Evolutionary conservation across 2,329 filamentous ascomycete genomes (phyloP), one percentile per base, ranked within the genome.

Genomic region (Paecilomyces variotii): DNA sequence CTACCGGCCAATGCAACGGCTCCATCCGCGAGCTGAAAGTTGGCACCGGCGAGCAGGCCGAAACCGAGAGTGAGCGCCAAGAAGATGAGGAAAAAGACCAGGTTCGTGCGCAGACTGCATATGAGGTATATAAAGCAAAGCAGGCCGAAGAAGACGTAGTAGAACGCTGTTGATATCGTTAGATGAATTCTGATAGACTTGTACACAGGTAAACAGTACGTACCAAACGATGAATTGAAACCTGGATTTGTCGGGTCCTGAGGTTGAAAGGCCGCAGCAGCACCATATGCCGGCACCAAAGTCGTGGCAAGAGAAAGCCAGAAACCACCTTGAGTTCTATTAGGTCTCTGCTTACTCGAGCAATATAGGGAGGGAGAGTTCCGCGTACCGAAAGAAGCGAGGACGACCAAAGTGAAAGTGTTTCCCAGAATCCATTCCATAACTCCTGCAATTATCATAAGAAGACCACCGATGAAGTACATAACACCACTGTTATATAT

Each of bases 41-140:
- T 88, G 0, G 80, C 80, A 2, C 78, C 85, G 0, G 86, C 80
- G 32, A 90, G 77, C 27, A 85, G 74, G 11, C 72, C 69, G 67
- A 91, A 89, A 2, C 79, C 76, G 11, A 84, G 67, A 19, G 82
- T 71, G n/a, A 91, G 80, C 1, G 78, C 78, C 60, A 85, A 67
- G 77, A 91, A 91, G 72, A 91, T 87, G 57, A 84, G 63, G 64
- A 88, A 81, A 72, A 90, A 89, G 70, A 84, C 80, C 9, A 89
- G 58, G 70, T 91, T 91, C 30, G 87, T 91, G 54, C 88, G 84
- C 19, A 90, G 75, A 0, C 88, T 81, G 73, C 86, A 88, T 68
- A 91, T 77, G 55, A 90, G 74, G 76, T 84, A 90, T 64, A 90
- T 69, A 61, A 89, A 72, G 70, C 82, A 85, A 28, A 90, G 74